Evolutionary conservation across 1,284 basidiomycete genomes (phyloP).

Genomic region (Phlebopus sp.): DNA sequence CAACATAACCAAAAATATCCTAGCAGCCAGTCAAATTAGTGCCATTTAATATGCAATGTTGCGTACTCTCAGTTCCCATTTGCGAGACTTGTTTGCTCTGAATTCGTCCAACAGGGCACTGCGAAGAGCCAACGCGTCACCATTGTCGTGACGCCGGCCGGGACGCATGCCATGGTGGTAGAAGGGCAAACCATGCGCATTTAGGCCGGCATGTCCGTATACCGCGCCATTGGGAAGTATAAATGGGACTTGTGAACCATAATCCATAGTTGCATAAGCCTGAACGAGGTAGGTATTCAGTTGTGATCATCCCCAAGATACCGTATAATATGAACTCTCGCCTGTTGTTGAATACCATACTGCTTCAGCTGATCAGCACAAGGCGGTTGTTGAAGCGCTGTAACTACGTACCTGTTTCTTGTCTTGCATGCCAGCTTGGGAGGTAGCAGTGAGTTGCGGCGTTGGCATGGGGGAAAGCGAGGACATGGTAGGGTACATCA

Average conservation of each 20-base stretch:
- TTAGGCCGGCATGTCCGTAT: slow-evolving; percentile 37
- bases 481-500: slow-evolving; percentile 54
- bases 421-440: slow-evolving; percentile 44
- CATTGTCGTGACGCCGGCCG: slow-evolving; percentile 39
- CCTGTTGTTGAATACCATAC: slow-evolving; percentile 52
- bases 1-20: slow-evolving; percentile 86
- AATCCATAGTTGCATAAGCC: slow-evolving; percentile 46
- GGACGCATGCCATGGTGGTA: slow-evolving; percentile 42
- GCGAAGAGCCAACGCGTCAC: slow-evolving; percentile 43
- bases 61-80: slow-evolving; percentile 77
- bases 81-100: slow-evolving; percentile 72
- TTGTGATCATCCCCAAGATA: slow-evolving; percentile 39
- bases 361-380: slow-evolving; percentile 24
- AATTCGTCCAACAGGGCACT: slow-evolving; percentile 84
- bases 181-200: slow-evolving; percentile 33
- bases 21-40: slow-evolving; percentile 30
- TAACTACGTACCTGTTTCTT: slow-evolving; percentile 58
- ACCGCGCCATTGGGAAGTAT: slow-evolving; percentile 44
- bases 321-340: slow-evolving; percentile 35
- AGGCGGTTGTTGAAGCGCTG: not conserved
- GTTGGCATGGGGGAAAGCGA: slow-evolving; percentile 53
- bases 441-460: slow-evolving; percentile 41
- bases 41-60: not conserved
- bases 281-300: slow-evolving; percentile 45
- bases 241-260: slow-evolving; percentile 45